Percentiles rank a stretch among this genome's conserved stretches.
Evolutionary conservation across 202 grass and related monocot species (phyloP).

Genomic region (Panicum virgatum): DNA sequence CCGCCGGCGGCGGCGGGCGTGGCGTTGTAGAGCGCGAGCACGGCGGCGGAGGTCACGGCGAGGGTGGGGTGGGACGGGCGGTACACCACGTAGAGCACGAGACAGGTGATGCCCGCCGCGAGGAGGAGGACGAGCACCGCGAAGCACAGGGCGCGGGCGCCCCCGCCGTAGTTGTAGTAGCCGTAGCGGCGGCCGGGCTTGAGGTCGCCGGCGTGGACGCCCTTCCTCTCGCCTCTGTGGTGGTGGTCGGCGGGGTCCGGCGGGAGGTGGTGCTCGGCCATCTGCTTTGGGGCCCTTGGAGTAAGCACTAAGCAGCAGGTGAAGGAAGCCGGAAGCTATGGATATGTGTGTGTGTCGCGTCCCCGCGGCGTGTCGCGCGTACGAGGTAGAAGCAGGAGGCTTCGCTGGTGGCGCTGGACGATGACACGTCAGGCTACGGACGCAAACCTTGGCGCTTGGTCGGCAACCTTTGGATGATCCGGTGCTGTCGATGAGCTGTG

Average conservation of each 20-base stretch:
- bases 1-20: neutral
- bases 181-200: slow-evolving; percentile 14
- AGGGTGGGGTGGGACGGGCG: slow-evolving; percentile 54
- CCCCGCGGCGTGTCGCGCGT: neutral
- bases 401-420: too few species aligned
- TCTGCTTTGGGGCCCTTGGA: neutral
- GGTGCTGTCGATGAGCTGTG: neutral
- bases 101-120: slow-evolving; percentile 45
- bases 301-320: neutral
- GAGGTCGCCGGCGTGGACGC: slow-evolving; percentile 35
- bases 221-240: slow-evolving; percentile 2
- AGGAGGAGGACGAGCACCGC: slow-evolving; percentile 43
- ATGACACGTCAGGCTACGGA: neutral
- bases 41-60: slow-evolving; percentile 57
- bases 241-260: slow-evolving; percentile 24
- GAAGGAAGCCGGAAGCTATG: neutral
- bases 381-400: too few species aligned
- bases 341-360: neutral
- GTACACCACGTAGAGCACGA: slow-evolving; percentile 76
- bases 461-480: slow-evolving; percentile 8
- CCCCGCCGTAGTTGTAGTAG: neutral
- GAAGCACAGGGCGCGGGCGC: slow-evolving; percentile 41
- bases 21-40: slow-evolving; percentile 54
- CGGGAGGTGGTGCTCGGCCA: slow-evolving; percentile 45
- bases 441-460: neutral